Evolutionary conservation across 768 basidiomycete species (phyloP).

Genomic region (Obba rivulosa): DNA sequence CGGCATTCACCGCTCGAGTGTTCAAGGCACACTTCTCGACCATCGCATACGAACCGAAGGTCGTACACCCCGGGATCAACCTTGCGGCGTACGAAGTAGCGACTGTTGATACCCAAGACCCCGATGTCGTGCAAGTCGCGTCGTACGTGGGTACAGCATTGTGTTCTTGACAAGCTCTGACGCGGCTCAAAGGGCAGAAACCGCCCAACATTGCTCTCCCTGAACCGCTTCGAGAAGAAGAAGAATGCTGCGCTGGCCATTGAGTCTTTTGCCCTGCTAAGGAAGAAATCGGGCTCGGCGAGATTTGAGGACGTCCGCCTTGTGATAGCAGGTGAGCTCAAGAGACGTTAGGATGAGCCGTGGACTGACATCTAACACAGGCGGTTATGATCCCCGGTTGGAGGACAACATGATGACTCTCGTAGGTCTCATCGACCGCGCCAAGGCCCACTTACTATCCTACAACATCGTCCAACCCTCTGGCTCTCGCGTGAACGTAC

Average conservation of each 20-base stretch:
- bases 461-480: slow-evolving; percentile 52
- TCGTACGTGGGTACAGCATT: slow-evolving; percentile 45
- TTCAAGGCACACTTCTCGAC: slow-evolving; percentile 73
- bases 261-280: slow-evolving; percentile 62
- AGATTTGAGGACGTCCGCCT: slow-evolving; percentile 46
- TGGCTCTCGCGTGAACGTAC: slow-evolving; percentile 32
- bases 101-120: slow-evolving; percentile 34
- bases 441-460: slow-evolving; percentile 48
- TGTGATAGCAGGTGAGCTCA: slow-evolving; percentile 64
- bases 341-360: background rate
- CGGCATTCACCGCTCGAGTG: slow-evolving; percentile 80
- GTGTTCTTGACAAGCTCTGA: slow-evolving; percentile 1
- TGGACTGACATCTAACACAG: slow-evolving; percentile 29
- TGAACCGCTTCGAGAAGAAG: slow-evolving; percentile 95
- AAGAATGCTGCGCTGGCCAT: slow-evolving; percentile 87
- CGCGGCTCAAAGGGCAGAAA: slow-evolving; percentile 30
- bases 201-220: slow-evolving; percentile 72
- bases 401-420: slow-evolving; percentile 79
- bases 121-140: slow-evolving; percentile 46
- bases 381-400: slow-evolving; percentile 87
- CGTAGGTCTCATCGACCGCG: slow-evolving; percentile 51
- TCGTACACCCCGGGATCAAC: slow-evolving; percentile 98
- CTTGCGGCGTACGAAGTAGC: slow-evolving; percentile 56
- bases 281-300: slow-evolving; percentile 19
- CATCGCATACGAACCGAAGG: slow-evolving; percentile 53